Evolutionary conservation across 768 basidiomycete genomes (phyloP).

Genomic region (Kwoniella sp.): DNA sequence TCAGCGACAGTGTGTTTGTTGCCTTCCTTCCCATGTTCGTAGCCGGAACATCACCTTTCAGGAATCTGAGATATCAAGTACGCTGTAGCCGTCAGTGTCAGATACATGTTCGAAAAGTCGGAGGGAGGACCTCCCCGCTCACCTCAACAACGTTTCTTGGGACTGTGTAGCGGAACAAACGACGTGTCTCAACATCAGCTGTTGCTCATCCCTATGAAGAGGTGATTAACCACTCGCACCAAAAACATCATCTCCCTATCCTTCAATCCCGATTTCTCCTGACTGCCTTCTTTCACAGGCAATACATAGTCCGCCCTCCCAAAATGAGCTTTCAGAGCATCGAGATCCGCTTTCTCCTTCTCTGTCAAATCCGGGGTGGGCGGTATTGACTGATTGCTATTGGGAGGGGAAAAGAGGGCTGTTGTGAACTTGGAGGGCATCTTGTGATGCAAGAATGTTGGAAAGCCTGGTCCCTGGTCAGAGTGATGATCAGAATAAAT

Average conservation of each 20-base stretch:
- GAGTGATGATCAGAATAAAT: no score
- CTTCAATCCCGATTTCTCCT: conserved; percentile 27
- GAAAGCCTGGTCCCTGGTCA: background rate
- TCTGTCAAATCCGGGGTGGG: background rate
- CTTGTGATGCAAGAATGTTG: background rate
- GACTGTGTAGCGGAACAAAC: no score
- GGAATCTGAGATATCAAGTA: conserved; percentile 29
- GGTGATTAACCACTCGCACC: no score
- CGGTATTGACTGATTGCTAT: background rate
- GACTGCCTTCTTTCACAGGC: conserved; percentile 22
- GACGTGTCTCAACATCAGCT: no score
- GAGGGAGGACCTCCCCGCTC: no score
- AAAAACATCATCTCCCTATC: conserved; percentile 53
- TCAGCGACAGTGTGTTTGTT: no score
- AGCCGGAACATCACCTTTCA: no score
- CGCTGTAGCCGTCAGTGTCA: no score
- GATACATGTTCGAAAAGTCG: no score
- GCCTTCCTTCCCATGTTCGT: no score
- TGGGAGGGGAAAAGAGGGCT: conserved; percentile 8
- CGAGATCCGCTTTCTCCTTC: conserved; percentile 15
- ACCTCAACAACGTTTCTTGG: conserved; percentile 44
- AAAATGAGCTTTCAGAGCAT: conserved; percentile 34
- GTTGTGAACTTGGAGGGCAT: background rate
- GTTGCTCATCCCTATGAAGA: conserved; percentile 15
- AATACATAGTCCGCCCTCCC: conserved; percentile 31